phyloP scores from a whole-genome alignment of 2,329 filamentous ascomycete genomes.

The Epichloe baconii region DNA sequence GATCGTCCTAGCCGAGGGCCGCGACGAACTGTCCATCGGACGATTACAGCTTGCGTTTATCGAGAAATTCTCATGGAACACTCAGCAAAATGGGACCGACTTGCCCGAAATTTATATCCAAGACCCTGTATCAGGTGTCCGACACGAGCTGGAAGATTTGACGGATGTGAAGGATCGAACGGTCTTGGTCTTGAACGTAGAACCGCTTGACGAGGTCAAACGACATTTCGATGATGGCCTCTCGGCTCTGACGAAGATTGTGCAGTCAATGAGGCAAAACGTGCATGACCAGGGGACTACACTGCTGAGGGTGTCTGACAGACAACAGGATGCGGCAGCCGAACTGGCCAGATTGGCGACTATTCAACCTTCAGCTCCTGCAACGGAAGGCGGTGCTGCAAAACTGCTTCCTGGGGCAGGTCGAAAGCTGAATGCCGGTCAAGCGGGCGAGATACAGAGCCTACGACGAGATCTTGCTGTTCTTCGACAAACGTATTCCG shows the following conservation, averaged over 20 bases:
- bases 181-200: constrained; percentile 88
- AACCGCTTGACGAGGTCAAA: constrained; percentile 90
- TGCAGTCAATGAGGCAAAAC: constrained; percentile 76
- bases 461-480: constrained; percentile 82
- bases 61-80: constrained; percentile 98
- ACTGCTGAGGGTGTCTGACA: constrained; percentile 76
- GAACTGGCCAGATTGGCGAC: constrained; percentile 58
- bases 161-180: constrained; percentile 87
- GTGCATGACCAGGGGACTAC: constrained; percentile 72
- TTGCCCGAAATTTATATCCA: constrained; percentile 97
- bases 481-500: constrained; percentile 83
- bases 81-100: constrained; percentile 83
- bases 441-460: constrained; percentile 66
- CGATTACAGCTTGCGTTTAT: constrained; percentile 91
- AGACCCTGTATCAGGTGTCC: constrained; percentile 87
- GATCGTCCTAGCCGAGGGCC: constrained; percentile 75
- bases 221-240: constrained; percentile 90
- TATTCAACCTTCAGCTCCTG: constrained; percentile 29
- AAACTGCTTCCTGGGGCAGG: constrained; percentile 20
- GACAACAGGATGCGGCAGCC: constrained; percentile 78
- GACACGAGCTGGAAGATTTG: constrained; percentile 90
- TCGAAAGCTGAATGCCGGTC: constrained; percentile 40
- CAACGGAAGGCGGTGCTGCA: constrained; percentile 26
- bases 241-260: constrained; percentile 61
- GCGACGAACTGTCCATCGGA: constrained; percentile 72